Percentiles rank a stretch among this genome's conserved stretches.
phyloP scores from a whole-genome alignment of 345 rosid species.

The Syzygium aqueum region DNA sequence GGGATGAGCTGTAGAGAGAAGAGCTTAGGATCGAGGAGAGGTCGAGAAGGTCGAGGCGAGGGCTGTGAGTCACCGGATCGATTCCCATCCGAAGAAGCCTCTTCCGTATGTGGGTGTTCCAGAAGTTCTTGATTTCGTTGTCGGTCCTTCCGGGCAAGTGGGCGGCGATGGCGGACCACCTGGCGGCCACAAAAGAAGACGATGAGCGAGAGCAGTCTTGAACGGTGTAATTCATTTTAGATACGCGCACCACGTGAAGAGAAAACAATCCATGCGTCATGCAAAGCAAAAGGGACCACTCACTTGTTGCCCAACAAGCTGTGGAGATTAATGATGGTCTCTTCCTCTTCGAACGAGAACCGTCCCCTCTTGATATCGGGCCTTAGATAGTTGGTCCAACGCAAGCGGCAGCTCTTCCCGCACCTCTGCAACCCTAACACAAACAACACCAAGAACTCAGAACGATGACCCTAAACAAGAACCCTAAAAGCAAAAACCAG shows the following conservation, averaged over 20 bases:
- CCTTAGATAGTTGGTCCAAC: slow-evolving; percentile 76
- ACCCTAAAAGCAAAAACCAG: neutral
- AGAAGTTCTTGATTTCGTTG: slow-evolving; percentile 77
- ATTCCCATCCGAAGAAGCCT: slow-evolving; percentile 76
- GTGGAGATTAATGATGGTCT: slow-evolving; percentile 63
- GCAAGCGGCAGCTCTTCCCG: slow-evolving; percentile 71
- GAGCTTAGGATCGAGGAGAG: slow-evolving; percentile 53
- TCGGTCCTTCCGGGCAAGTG: slow-evolving; percentile 86
- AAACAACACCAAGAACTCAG: neutral
- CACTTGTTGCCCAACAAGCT: slow-evolving; percentile 73
- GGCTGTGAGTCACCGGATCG: slow-evolving; percentile 80
- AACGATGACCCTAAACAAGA: neutral
- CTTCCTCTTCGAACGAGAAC: slow-evolving; percentile 69
- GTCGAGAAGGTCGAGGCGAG: slow-evolving; percentile 70
- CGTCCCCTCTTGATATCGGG: slow-evolving; percentile 77
- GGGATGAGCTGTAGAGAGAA: slow-evolving; percentile 36
- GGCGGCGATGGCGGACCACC: slow-evolving; percentile 88
- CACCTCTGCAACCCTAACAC: slow-evolving; percentile 55
- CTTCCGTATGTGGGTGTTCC: slow-evolving; percentile 85
- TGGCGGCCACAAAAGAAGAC: neutral
- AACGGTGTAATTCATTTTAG: neutral
- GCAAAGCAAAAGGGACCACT: neutral
- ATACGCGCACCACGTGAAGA: neutral
- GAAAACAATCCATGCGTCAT: neutral
- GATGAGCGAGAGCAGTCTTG: neutral